phyloP scores from a whole-genome alignment of 345 rosid genomes.

The Sonneratia alba region DNA sequence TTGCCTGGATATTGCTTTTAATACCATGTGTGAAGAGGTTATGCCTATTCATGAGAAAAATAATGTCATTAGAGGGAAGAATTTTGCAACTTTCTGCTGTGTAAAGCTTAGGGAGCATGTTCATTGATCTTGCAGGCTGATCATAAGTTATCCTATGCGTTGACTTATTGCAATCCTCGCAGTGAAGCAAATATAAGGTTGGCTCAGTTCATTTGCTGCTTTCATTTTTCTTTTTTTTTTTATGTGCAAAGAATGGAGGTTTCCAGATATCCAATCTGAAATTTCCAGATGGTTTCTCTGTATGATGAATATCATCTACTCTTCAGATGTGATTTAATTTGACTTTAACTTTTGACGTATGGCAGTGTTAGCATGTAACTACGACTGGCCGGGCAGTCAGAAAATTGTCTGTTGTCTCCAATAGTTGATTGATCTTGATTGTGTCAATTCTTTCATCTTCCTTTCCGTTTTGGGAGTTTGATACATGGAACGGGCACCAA shows the following conservation, averaged over 20 bases:
- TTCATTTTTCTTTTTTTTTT: not conserved
- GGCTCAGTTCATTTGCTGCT: conserved; percentile 14
- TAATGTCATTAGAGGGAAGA: not conserved
- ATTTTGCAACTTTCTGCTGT: conserved; percentile 1
- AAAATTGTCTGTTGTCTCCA: not conserved
- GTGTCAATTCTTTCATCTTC: not conserved
- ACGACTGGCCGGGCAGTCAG: not conserved
- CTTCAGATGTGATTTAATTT: not conserved
- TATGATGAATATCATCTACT: not conserved
- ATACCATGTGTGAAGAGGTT: not conserved
- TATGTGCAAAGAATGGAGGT: not conserved
- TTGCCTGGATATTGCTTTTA: not conserved
- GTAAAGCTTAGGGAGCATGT: conserved; percentile 2
- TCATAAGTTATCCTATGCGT: conserved; percentile 80
- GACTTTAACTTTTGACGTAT: not conserved
- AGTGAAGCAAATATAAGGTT: conserved; percentile 79
- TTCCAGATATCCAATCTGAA: not conserved
- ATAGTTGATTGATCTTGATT: not conserved
- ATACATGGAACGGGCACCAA: not conserved
- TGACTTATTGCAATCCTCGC: conserved; percentile 57
- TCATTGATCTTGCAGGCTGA: conserved; percentile 61
- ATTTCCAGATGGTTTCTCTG: not conserved
- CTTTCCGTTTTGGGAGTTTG: not conserved
- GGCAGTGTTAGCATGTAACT: not conserved
- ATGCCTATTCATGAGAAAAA: not conserved